Base-by-base conservation (phyloP, 2,329 filamentous ascomycete species). In the Seiridium cupressi region DNA sequence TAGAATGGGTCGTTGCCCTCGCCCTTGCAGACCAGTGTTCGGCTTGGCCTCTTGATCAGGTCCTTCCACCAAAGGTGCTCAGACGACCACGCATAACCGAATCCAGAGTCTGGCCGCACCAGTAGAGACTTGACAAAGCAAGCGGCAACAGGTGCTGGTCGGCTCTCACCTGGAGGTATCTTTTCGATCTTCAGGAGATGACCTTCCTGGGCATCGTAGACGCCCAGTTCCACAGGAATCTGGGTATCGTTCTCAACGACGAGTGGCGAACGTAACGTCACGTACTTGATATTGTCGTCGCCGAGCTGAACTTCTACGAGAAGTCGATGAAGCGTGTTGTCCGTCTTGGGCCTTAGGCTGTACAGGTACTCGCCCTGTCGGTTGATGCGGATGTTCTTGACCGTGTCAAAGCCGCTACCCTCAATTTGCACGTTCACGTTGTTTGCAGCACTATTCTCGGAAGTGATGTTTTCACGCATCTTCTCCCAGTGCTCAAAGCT, bases 131-230 rank as follows among this genome's bases (percentile, higher is more conserved):
- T 96, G 76, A 96, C 85, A 71, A 89, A 98, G 0, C 91, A 93
- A 1, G 94, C 93, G 11, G 95, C 96, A 5, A 99, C 93, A 0
- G 95, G 95, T 9, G 93, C 92, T 7, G 95, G 94, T 18, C 93
- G 86, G 57, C 89, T 89, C 72, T 97, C 93, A 0, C 96, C 95
- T 0, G 95, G 96, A 0, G 92, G 85, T 59, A 99, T 94, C 79
- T 98, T 98, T 76, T 99, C 96, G 63, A 99, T 97, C 79, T 97
- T 98, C 64, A 98, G 84, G 18, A 99, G 81, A 73, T 97, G 89
- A 0, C 93, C 93, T 60, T 97, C 90, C 63, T 92, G 86, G 0
- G 88, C 87, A 72, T 94, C 95, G 71, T 92, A 97, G 13, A 99
- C 88, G 13, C 95, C 96, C 31, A 99, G 76, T 74, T 99, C 95